Conservation (phyloP, 306 rosid species). For the Luffa acutangula region DNA sequence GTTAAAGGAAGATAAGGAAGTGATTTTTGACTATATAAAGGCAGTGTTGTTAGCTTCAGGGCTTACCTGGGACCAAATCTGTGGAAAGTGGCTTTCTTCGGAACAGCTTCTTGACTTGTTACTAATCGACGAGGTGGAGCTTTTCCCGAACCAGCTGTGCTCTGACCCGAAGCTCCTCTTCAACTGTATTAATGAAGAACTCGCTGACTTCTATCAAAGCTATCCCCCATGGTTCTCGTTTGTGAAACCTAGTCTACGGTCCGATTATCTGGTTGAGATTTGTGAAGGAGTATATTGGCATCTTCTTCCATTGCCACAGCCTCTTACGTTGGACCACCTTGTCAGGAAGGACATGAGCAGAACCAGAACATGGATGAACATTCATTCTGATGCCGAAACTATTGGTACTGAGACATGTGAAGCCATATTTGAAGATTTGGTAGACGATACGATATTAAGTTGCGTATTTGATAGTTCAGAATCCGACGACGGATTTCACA, state of each 20-base stretch:
- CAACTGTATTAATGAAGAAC: slow-evolving; percentile 58
- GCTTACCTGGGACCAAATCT: slow-evolving; percentile 47
- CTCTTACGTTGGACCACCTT: slow-evolving; percentile 69
- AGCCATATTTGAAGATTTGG: slow-evolving; percentile 57
- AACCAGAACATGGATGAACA: slow-evolving; percentile 66
- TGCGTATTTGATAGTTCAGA: slow-evolving; percentile 21
- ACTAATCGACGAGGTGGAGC: slow-evolving; percentile 40
- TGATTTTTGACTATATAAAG: slow-evolving; percentile 46
- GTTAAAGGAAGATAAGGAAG: slow-evolving; percentile 37
- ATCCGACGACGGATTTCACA: slow-evolving; percentile 4
- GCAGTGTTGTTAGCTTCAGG: slow-evolving; percentile 54
- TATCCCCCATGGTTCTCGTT: slow-evolving; percentile 53
- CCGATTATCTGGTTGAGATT: slow-evolving; percentile 29
- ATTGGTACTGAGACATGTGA: slow-evolving; percentile 62
- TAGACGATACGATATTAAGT: slow-evolving; percentile 58
- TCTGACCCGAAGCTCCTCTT: slow-evolving; percentile 53
- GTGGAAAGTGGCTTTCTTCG: slow-evolving; percentile 49
- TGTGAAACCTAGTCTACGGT: slow-evolving; percentile 30
- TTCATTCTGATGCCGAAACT: slow-evolving; percentile 47
- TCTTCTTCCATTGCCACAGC: slow-evolving; percentile 56
- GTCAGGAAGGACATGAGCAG: slow-evolving; percentile 69
- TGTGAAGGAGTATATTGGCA: slow-evolving; percentile 69
- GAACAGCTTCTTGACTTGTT: slow-evolving; percentile 64
- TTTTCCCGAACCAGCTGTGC: slow-evolving; percentile 43
- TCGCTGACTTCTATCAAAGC: slow-evolving; percentile 46